Percentiles rank a stretch among this genome's conserved stretches.
These are phyloP conservation scores for Eucalyptus sideroxylon DNA, from an alignment of 345 rosid species.

Conservation along the genomic window DNA sequence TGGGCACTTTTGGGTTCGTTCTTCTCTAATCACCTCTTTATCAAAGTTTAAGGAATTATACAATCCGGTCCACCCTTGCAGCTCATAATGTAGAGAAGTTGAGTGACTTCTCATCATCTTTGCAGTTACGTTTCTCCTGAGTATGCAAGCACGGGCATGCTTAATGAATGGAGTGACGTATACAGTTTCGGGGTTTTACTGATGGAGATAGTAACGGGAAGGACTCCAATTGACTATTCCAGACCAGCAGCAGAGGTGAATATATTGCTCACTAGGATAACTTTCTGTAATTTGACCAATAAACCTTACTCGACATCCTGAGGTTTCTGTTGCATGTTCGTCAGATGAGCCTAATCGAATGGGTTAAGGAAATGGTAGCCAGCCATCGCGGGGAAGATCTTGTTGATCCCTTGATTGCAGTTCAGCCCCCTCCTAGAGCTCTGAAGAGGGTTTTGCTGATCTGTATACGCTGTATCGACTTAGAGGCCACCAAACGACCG, in stretches of 20 bases:
- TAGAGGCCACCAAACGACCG: constrained; percentile 74
- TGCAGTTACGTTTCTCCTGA: constrained; percentile 89
- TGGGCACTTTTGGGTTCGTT: constrained; percentile 92
- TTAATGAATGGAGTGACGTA: constrained; percentile 91
- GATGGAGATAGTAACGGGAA: constrained; percentile 92
- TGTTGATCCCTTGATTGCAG: constrained; percentile 65
- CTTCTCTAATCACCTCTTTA: neutral
- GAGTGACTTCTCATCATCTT: neutral
- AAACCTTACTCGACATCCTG: neutral
- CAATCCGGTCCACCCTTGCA: neutral
- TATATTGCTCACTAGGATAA: neutral
- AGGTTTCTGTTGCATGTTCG: neutral
- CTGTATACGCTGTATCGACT: constrained; percentile 90
- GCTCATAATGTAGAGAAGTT: neutral
- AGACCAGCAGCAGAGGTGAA: constrained; percentile 86
- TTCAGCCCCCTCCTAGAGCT: constrained; percentile 55
- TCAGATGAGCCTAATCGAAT: constrained; percentile 91
- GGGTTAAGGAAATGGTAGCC: constrained; percentile 96
- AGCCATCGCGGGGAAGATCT: constrained; percentile 79
- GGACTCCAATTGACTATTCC: constrained; percentile 82
- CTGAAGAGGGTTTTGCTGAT: constrained; percentile 67
- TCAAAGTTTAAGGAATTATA: neutral
- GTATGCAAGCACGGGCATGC: constrained; percentile 95
- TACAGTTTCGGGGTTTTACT: constrained; percentile 89
- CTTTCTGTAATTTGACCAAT: neutral